Percentiles rank a stretch among this genome's conserved stretches.
phyloP scores from a whole-genome alignment of 495 filamentous ascomycete genomes.

The Extremus antarcticus region DNA sequence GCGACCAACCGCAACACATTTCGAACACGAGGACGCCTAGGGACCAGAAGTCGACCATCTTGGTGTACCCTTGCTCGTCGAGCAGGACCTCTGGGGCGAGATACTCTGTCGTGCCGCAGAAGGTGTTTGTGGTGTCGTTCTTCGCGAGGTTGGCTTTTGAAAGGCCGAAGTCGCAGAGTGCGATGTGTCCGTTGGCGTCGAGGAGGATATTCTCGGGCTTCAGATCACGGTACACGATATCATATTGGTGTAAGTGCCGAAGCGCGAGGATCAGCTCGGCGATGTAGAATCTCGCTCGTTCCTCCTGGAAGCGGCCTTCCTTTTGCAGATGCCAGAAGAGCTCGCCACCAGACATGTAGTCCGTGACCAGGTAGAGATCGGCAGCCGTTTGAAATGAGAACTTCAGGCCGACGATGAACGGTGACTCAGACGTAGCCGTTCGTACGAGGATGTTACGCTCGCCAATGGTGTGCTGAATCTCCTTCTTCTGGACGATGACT shows the following conservation, averaged over 20 bases:
- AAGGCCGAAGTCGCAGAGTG: conserved; percentile 79
- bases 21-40: conserved; percentile 95
- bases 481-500: conserved; percentile 99
- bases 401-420: conserved; percentile 95
- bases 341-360: conserved; percentile 98
- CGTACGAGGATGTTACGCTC: conserved; percentile 95
- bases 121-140: conserved; percentile 96
- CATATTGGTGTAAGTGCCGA: conserved; percentile 88
- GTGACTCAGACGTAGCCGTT: conserved; percentile 89
- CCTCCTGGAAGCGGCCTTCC: conserved; percentile 90
- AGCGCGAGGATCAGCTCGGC: conserved; percentile 93
- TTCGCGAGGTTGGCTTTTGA: conserved; percentile 95
- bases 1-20: conserved; percentile 99
- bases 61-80: conserved; percentile 96
- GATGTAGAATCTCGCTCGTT: conserved; percentile 96
- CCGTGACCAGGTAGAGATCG: conserved; percentile 95
- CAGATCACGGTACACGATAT: conserved; percentile 92
- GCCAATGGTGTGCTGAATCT: conserved; percentile 91
- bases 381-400: conserved; percentile 98
- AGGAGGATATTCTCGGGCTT: conserved; percentile 80
- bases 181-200: conserved; percentile 77
- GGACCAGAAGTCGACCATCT: conserved; percentile 99
- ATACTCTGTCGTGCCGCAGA: conserved; percentile 97
- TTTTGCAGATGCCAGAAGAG: conserved; percentile 98
- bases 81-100: conserved; percentile 89